A percentile compares a stretch with the other conserved stretches of the same genome.
Evolutionary conservation across 2,329 filamentous ascomycete species (phyloP).

Genomic region (Chaetomium strumarium): DNA sequence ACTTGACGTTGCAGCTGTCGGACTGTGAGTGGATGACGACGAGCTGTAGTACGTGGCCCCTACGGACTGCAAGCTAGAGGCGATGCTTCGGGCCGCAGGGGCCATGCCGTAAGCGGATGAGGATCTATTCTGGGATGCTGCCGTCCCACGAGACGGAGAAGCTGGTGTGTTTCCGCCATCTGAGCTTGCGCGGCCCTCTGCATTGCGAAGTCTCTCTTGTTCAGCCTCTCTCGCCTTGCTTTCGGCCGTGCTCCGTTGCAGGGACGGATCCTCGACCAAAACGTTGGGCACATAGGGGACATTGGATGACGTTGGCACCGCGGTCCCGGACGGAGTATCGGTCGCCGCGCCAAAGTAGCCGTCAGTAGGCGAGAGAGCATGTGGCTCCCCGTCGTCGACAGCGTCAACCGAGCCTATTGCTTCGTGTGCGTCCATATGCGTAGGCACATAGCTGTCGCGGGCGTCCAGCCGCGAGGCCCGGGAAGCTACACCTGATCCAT

Average conservation of each 20-base stretch:
- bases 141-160: constrained; percentile 3
- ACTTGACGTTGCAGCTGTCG: constrained; percentile 8
- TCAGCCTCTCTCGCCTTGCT: constrained; percentile 42
- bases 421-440: neutral
- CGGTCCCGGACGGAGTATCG: constrained; percentile 5
- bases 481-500: neutral
- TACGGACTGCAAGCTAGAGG: constrained; percentile 5
- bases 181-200: constrained; percentile 26
- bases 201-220: constrained; percentile 31
- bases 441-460: neutral
- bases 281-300: constrained; percentile 44
- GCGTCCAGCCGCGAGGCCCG: neutral
- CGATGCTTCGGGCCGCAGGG: neutral
- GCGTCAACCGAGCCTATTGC: neutral
- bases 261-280: constrained; percentile 44
- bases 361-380: constrained; percentile 43
- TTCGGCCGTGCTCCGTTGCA: constrained; percentile 32
- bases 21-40: constrained; percentile 17
- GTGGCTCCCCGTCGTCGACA: constrained; percentile 22
- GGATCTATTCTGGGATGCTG: constrained; percentile 3
- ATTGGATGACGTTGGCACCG: constrained; percentile 26
- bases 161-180: neutral
- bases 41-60: constrained; percentile 22
- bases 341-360: constrained; percentile 41
- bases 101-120: constrained; percentile 2